Evolutionary conservation across 2,329 filamentous ascomycete genomes (phyloP).

Genomic region (Ophiostoma novo-ulmi): DNA sequence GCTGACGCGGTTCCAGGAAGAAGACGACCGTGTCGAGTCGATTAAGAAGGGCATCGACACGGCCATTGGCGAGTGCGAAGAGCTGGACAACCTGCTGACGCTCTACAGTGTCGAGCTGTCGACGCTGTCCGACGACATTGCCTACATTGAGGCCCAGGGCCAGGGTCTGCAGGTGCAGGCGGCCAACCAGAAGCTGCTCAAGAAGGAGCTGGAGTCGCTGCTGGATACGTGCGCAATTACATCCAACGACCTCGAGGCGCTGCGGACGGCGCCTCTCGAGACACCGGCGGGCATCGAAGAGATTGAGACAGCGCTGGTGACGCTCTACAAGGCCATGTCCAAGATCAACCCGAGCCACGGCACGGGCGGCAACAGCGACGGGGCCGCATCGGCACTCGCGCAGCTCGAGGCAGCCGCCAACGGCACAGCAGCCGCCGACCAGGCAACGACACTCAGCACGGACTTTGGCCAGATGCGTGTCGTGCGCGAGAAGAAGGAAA

Average conservation of each 20-base stretch:
- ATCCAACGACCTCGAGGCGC: conserved; percentile 63
- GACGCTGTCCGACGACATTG: conserved; percentile 92
- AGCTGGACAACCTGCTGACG: conserved; percentile 88
- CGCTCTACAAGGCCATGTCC: conserved; percentile 84
- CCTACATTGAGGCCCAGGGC: conserved; percentile 94
- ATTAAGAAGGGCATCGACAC: conserved; percentile 82
- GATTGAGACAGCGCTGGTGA: conserved; percentile 71
- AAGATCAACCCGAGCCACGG: conserved; percentile 84
- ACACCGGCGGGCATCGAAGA: conserved; percentile 65
- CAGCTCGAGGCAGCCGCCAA: conserved; percentile 38
- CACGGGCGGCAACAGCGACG: conserved; percentile 34
- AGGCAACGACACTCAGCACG: conserved; percentile 35
- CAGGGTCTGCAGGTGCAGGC: conserved; percentile 96
- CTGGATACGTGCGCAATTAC: conserved; percentile 89
- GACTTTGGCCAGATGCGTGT: conserved; percentile 89
- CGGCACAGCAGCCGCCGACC: conserved; percentile 39
- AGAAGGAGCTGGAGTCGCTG: conserved; percentile 82
- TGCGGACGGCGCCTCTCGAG: conserved; percentile 69
- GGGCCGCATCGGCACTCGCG: conserved; percentile 32
- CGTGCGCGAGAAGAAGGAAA: conserved; percentile 87
- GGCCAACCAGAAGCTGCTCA: conserved; percentile 90
- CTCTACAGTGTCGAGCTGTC: conserved; percentile 92
- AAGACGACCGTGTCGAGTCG: conserved; percentile 84
- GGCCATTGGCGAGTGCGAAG: conserved; percentile 91
- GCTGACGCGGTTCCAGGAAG: conserved; percentile 76